These are phyloP conservation scores for Tetrahymena malaccensis DNA, from an alignment of 73 alveolate genomes.

Conservation along the genomic window DNA sequence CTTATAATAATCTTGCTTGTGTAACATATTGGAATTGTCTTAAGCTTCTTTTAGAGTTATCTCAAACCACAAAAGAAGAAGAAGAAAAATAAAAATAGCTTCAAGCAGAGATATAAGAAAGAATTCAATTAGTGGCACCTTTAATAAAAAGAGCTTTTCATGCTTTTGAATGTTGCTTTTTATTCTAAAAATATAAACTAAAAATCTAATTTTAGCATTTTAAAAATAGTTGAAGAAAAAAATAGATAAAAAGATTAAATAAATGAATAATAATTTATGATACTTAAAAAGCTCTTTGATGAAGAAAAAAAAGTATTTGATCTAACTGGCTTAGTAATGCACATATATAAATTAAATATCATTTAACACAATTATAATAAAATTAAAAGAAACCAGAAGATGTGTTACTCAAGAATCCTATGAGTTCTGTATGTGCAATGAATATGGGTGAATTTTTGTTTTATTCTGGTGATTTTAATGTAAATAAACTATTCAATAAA, in stretches of 20 bases:
- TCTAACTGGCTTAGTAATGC: not conserved
- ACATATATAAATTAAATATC: not conserved
- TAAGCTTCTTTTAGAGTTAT: not conserved
- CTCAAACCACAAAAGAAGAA: not conserved
- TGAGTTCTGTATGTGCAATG: not conserved
- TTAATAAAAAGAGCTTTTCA: not conserved
- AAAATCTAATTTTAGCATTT: no score
- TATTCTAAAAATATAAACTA: no score
- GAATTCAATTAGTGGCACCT: not conserved
- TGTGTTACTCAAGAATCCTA: not conserved
- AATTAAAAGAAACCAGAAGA: not conserved
- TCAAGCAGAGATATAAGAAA: not conserved
- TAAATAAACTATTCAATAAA: not conserved
- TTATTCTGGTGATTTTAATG: not conserved
- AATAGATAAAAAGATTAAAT: not conserved
- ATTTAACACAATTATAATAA: not conserved
- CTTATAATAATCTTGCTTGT: not conserved
- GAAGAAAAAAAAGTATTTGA: not conserved
- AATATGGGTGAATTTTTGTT: not conserved
- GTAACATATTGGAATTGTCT: not conserved
- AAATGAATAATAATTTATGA: not conserved
- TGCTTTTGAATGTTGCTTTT: not conserved
- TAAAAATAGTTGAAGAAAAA: not conserved
- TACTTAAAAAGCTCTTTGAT: not conserved
- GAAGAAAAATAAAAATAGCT: not conserved